Base-by-base conservation (phyloP, 2,329 filamentous ascomycete genomes). In the Westerdykella aurantiaca region DNA sequence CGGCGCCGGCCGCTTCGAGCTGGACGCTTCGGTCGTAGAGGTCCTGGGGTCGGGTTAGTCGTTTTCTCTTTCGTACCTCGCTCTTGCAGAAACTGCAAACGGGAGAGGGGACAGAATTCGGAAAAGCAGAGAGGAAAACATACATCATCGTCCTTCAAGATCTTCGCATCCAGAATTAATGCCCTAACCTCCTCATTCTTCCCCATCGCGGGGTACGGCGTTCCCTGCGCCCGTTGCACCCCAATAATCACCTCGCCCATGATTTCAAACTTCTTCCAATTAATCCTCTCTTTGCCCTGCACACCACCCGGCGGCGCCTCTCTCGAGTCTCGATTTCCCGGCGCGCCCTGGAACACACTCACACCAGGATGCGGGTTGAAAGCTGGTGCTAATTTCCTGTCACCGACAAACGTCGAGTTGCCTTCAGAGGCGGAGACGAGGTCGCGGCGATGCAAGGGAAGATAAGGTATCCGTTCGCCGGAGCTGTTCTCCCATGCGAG, bases 201-300 rank as follows among this genome's bases (percentile, higher is more conserved):
- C 29, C 74, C 72, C 49, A 91, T 72, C 49, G 83, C 85, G 21
- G 81, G 79, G 53, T 96, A 96, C 5, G 88, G 83, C 39, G 82
- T 82, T 42, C 86, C 86, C 68, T 97, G 90, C 58, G 91, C 95
- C 69, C 84, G 85, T 78, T 96, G 94, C 43, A 98, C 83, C 2
- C 88, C 85, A 47, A 96, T 75, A 42, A 97, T 78, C 5, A 96
- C 86, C 56, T 97, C 91, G 6, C 90, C 90, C 69, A 97, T 82
- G 25, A 98, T 85, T 67, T 97, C 91, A 58, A 97, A 98, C 64
- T 98, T 98, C 69, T 85, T 89, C 93, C 93, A 98, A 64, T 97
- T 97, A 63, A 98, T 87, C 41, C 87, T 77, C 50, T 88, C 67
- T 80, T 51, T 67, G 17, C 64, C 64, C 13, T 47, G 51, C 0